Base-by-base conservation (phyloP, 2,329 filamentous ascomycete species). In the Aureobasidium leucospermi region DNA sequence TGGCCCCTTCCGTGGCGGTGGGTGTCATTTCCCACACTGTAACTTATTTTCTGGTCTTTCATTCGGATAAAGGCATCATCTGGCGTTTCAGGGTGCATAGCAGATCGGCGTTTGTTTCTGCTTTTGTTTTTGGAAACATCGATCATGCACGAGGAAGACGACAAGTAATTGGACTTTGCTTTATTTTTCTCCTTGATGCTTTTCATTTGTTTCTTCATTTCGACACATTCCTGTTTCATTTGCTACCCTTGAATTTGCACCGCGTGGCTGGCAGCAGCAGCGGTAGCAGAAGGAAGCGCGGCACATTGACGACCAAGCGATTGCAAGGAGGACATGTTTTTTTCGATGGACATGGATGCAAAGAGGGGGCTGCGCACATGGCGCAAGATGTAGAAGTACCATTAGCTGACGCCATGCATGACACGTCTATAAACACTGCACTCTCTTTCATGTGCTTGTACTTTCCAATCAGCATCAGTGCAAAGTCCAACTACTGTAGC, bases 111-210 rank as follows among this genome's bases (percentile, higher is more conserved):
- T 58, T 42, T 38, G 9, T 32, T 49, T 49, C 42, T 57, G 32
- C 42, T 57, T 39, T 49, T 58, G 43, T 58, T 58, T 42, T 58
- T 58, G 55, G 45, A 49, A 42, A 58, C 55, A 58, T 49, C 29
- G 34, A 16, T 16, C 38, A 23, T 48, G 55, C 52, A 46, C 42
- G 36, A 58, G 55, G 36, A n/a, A 16, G 42, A 49, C 23, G 36
- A 48, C 31, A 34, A 48, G 43, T 49, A 58, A 49, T 58, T 10
- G 28, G 43, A 47, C 11, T n/a, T 58, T 48, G 36, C 38, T 41
- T 58, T 58, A 29, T 29, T 29, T 41, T 49, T 49, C n/a, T 42
- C 28, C 23, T 34, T 23, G 42, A 48, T 48, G 34, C 16, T 39
- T 28, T 42, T 42, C 32, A 15, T 32, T 42, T 23, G 13, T 34